These are phyloP conservation scores for Heracleum sosnowskyi DNA, from an alignment of 129 eudicot species.

Conservation along the genomic window DNA sequence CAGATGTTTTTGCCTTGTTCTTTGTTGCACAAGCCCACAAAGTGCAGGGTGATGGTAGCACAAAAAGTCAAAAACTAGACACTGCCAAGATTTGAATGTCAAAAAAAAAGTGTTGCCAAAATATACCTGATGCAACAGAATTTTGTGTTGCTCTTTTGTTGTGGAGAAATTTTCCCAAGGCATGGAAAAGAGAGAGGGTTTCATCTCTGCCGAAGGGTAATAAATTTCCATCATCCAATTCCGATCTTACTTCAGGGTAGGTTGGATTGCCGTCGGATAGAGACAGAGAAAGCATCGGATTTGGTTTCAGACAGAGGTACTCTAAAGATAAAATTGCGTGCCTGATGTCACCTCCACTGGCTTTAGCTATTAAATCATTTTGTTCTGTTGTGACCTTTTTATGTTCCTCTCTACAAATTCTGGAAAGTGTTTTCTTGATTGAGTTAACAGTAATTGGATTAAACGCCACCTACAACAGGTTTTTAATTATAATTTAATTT, in stretches of 20 bases:
- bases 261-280: slow-evolving; percentile 7
- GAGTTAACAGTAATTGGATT: slow-evolving; percentile 88
- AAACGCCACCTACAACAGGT: slow-evolving; percentile 58
- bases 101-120: background rate
- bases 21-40: background rate
- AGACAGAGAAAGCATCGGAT: slow-evolving; percentile 19
- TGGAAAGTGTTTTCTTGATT: slow-evolving; percentile 53
- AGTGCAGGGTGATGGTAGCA: background rate
- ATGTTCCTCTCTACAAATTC: slow-evolving; percentile 62
- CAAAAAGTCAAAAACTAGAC: background rate
- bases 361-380: slow-evolving; percentile 69
- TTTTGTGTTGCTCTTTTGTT: slow-evolving; percentile 71
- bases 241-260: slow-evolving; percentile 18
- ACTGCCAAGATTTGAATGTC: background rate
- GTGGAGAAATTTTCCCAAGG: slow-evolving; percentile 90
- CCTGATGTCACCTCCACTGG: slow-evolving; percentile 95
- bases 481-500: background rate
- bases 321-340: slow-evolving; percentile 84
- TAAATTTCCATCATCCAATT: slow-evolving; percentile 28
- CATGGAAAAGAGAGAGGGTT: slow-evolving; percentile 86
- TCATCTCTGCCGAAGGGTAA: slow-evolving; percentile 83
- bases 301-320: slow-evolving; percentile 56
- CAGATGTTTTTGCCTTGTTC: background rate
- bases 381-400: slow-evolving; percentile 38
- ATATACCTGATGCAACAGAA: slow-evolving; percentile 40